Evolutionary conservation across 495 filamentous ascomycete genomes (phyloP).

Genomic region (Aspergillus conjunctus): DNA sequence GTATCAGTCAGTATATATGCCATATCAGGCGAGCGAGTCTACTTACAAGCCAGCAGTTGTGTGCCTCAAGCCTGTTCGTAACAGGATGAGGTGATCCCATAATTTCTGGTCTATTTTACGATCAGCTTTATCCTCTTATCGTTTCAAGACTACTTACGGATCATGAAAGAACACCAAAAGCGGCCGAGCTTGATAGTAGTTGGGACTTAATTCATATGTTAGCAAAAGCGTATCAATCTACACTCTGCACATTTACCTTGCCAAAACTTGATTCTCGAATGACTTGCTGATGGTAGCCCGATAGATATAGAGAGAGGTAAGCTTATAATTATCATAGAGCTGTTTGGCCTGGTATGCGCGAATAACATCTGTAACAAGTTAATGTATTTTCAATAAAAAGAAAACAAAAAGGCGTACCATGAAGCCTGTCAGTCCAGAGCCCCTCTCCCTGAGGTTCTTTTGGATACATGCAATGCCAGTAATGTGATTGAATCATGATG

Average conservation of each 20-base stretch:
- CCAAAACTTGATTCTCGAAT: slow-evolving; percentile 86
- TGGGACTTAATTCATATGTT: slow-evolving; percentile 41
- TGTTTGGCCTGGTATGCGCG: slow-evolving; percentile 69
- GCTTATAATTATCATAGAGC: slow-evolving; percentile 68
- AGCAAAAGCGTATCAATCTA: neutral
- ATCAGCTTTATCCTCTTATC: slow-evolving; percentile 16
- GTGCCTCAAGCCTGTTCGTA: slow-evolving; percentile 71
- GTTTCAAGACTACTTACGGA: slow-evolving; percentile 57
- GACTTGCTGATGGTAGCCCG: slow-evolving; percentile 69
- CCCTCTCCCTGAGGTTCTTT: slow-evolving; percentile 36
- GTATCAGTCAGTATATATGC: slow-evolving; percentile 40
- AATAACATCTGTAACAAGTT: slow-evolving; percentile 60
- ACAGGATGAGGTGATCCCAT: slow-evolving; percentile 66
- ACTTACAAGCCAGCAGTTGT: slow-evolving; percentile 86
- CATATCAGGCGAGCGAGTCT: slow-evolving; percentile 10
- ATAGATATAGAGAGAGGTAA: slow-evolving; percentile 75
- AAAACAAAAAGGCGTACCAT: too few species aligned
- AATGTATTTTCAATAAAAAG: too few species aligned
- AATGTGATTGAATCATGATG: slow-evolving; percentile 55
- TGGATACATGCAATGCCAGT: slow-evolving; percentile 63
- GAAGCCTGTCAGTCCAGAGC: slow-evolving; percentile 52
- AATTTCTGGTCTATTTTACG: slow-evolving; percentile 63
- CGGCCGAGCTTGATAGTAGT: slow-evolving; percentile 53
- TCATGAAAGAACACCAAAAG: slow-evolving; percentile 81
- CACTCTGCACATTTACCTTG: slow-evolving; percentile 58